phyloP scores from a whole-genome alignment of 2,329 filamentous ascomycete genomes.

The Claviceps sp. region DNA sequence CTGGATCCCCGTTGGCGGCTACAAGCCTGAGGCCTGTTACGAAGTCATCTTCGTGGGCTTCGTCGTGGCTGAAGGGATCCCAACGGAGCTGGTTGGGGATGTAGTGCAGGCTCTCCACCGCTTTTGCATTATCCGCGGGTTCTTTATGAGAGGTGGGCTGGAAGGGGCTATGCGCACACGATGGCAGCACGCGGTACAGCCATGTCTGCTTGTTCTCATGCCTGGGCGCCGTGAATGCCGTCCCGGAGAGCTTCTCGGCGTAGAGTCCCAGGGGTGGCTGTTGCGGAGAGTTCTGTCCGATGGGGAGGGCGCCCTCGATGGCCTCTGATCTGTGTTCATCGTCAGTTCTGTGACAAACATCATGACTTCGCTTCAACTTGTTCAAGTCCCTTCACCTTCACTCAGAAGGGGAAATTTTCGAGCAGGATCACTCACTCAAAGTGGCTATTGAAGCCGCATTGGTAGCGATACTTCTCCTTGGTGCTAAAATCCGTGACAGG shows the following conservation, averaged over 20 bases:
- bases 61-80: constrained; percentile 65
- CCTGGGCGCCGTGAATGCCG: constrained; percentile 56
- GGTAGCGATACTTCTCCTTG: constrained; percentile 55
- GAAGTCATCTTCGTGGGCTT: constrained; percentile 35
- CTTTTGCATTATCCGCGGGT: constrained; percentile 1
- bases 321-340: constrained; percentile 51
- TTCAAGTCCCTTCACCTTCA: no score
- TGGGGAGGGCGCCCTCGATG: constrained; percentile 56
- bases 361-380: background rate
- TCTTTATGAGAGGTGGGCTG: constrained; percentile 24
- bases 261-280: constrained; percentile 68
- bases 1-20: constrained; percentile 67
- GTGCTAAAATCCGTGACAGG: constrained; percentile 35
- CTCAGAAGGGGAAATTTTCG: background rate
- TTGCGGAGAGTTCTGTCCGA: constrained; percentile 71
- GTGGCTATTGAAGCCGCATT: constrained; percentile 64
- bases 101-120: constrained; percentile 18
- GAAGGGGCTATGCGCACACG: constrained; percentile 47
- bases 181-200: constrained; percentile 57
- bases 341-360: background rate
- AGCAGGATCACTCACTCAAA: constrained; percentile 48
- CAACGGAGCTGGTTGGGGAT: constrained; percentile 70
- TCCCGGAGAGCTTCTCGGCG: constrained; percentile 65
- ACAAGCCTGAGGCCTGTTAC: constrained; percentile 52
- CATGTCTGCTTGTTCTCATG: constrained; percentile 58